Base-by-base conservation (phyloP, 352 stramenopile species). In the Globisporangium irregulare region DNA sequence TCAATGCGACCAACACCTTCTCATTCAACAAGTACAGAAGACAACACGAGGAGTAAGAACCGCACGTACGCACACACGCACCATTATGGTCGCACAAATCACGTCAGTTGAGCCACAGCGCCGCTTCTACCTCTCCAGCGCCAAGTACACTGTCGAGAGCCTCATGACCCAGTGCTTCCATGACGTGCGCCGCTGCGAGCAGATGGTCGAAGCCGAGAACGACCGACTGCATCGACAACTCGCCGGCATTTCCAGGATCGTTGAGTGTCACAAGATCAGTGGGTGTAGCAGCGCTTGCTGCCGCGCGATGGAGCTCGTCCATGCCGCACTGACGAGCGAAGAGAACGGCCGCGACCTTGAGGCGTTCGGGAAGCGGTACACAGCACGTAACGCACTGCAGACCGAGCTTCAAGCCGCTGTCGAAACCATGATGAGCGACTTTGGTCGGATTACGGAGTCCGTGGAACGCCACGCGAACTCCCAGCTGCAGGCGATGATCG, bases 161-260 rank as follows among this genome's bases (percentile, higher is more conserved):
- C 55, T 60, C 50, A 41, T 60, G 27, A 25, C 29, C 3, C 20
- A 43, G 25, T 60, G 10, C 27, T 14, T 60, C 15, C 18, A 43
- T 14, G 32, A 24, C 22, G 55, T 43, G 55, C 27, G 15, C 25
- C 32, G 6, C n/a, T 60, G 55, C 27, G 55, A 60, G 27, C 4
- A 15, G 9, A 41, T 60, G 55, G 24, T 60, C 27, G 55, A 60
- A 43, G 55, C 55, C 5, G 55, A 60, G 55, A 60, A 60, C 29
- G 55, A 60, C 32, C 27, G 27, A 10, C 27, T 60, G 55, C 32
- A 32, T 15, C 27, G 12, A 27, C 55, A 60, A 29, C 27, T 60
- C 24, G 34, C 18, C 15, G 4, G 15, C 20, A 18, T 60, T 2
- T 5, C 18, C 18, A 29, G 20, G 12, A 46, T 60, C 18, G 55